Percentiles rank a stretch among this genome's conserved stretches.
phyloP scores from a whole-genome alignment of 2,329 filamentous ascomycete genomes.

The Calonectria honghensis region DNA sequence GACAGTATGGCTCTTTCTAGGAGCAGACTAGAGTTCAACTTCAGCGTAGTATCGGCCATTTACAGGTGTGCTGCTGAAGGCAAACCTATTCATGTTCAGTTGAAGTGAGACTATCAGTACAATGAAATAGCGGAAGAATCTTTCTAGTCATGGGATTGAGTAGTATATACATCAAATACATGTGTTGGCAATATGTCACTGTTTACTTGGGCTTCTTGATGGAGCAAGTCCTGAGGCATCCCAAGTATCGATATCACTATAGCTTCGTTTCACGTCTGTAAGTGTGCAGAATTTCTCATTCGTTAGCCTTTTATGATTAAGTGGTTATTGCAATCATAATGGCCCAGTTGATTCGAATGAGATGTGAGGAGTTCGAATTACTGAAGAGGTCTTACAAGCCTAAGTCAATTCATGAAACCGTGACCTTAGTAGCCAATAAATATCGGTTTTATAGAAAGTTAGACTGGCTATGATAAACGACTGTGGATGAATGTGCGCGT shows the following conservation, averaged over 20 bases:
- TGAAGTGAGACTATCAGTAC: conserved; percentile 13
- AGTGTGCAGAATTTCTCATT: no score
- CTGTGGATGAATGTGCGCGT: background rate
- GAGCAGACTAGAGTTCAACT: conserved; percentile 40
- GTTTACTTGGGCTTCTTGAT: no score
- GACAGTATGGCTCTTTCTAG: conserved; percentile 39
- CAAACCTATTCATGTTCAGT: conserved; percentile 33
- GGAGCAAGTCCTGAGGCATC: no score
- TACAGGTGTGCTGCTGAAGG: conserved; percentile 39
- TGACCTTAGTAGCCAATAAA: no score
- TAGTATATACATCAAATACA: background rate
- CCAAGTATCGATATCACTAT: no score
- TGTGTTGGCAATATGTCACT: no score
- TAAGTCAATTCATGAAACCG: no score
- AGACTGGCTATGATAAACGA: conserved; percentile 13
- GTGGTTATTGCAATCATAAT: no score
- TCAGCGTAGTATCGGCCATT: conserved; percentile 38
- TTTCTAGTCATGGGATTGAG: background rate
- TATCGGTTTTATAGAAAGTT: background rate
- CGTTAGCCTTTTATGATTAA: no score
- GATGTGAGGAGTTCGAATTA: no score
- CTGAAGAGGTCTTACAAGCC: background rate
- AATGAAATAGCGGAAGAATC: background rate
- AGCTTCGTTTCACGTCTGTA: no score
- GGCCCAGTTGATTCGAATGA: no score